A percentile compares a stretch with the other conserved stretches of the same genome.
phyloP scores from a whole-genome alignment of 257 asterid species.

The Solanum chilense region DNA sequence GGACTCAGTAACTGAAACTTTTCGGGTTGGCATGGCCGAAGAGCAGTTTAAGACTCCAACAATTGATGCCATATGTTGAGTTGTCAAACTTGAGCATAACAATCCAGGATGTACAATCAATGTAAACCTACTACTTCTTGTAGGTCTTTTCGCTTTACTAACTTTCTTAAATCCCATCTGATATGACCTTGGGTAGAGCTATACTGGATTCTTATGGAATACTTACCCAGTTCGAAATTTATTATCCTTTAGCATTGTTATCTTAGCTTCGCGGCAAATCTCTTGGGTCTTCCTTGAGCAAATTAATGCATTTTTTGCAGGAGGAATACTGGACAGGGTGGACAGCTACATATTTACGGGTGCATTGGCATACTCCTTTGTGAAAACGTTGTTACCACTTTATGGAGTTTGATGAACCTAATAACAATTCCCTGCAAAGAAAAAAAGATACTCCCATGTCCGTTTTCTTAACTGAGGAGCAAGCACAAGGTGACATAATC shows the following conservation, averaged over 20 bases:
- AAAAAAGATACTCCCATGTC: background rate
- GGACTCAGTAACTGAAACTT: background rate
- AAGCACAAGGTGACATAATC: background rate
- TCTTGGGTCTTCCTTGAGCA: background rate
- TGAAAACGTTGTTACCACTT: conserved; percentile 61
- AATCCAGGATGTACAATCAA: background rate
- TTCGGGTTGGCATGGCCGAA: background rate
- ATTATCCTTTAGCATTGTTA: background rate
- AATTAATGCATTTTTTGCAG: conserved; percentile 22
- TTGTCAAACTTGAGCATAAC: background rate
- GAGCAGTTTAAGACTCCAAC: background rate
- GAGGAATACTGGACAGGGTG: conserved; percentile 85
- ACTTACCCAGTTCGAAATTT: background rate
- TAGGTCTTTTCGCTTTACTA: background rate
- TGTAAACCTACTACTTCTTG: background rate
- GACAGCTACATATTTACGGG: conserved; percentile 97
- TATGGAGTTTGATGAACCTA: conserved; percentile 49
- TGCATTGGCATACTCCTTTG: conserved; percentile 83
- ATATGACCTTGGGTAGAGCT: background rate
- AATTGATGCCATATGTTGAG: background rate
- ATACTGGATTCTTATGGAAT: background rate
- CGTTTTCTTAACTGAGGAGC: background rate
- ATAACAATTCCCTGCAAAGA: background rate
- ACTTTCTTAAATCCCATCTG: background rate
- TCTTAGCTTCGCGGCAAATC: background rate